Base-by-base conservation (phyloP, 1,284 basidiomycete species). In the Lignosus rhinocerotis region DNA sequence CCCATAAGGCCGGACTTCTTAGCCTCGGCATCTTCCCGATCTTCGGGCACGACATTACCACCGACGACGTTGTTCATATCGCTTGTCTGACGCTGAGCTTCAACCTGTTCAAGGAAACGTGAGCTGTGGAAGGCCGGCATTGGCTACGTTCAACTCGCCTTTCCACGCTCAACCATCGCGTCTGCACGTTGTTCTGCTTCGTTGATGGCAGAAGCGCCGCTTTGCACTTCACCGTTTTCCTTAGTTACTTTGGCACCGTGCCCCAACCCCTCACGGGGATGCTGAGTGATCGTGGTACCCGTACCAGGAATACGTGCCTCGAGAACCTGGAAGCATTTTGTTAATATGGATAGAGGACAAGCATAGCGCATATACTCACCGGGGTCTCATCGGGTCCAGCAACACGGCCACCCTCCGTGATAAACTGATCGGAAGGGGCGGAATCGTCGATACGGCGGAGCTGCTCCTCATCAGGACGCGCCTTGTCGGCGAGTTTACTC, bases 371-470 rank as follows among this genome's bases (percentile, higher is more conserved):
- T 50, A 55, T 48, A 66, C 66, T 55, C 47, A 72, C 71, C 11
- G 71, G 71, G 10, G 71, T 72, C 62, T 72, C 70, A 44, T 70
- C 55, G 1, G 66, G 68, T 10, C 79, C 80, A 4, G 68, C 73
- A 7, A 73, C 69, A 42, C 79, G 78, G 17, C 81, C 81, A 33
- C 82, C 81, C 60, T 78, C 72, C 0, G 79, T 76, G 55, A 81
- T 66, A 64, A 86, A 90, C 66, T 88, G 76, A 66, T 87, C 83
- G 19, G 79, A 71, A 0, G 89, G 84, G 0, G 83, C 91, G 36
- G 88, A 73, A 55, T 92, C 80, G 75, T 97, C 88, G 42, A 93
- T 85, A 19, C 75, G 73, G 34, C 79, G 73, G 48, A 98, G 80
- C 3, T 74, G 74, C 39, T 92, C 86, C 44, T 88, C 75, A 50